A percentile compares a stretch with the other conserved stretches of the same genome.
Evolutionary conservation across 768 basidiomycete species (phyloP).

Genomic region (Agaricus blazei): DNA sequence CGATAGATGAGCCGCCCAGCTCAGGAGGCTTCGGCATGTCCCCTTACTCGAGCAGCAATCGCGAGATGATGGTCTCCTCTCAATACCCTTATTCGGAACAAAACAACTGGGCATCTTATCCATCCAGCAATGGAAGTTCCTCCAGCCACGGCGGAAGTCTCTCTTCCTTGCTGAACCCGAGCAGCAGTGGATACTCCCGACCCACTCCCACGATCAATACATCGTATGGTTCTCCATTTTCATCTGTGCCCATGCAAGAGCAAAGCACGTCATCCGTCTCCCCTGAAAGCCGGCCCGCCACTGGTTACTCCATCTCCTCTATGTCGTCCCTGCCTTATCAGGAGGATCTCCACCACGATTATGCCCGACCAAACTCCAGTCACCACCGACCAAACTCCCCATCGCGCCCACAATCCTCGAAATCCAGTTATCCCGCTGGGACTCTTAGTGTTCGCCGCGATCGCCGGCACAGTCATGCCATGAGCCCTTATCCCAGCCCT

Average conservation of each 20-base stretch:
- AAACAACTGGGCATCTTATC: constrained; percentile 44
- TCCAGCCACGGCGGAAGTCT: constrained; percentile 69
- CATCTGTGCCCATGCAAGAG: constrained; percentile 61
- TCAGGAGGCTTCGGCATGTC: constrained; percentile 39
- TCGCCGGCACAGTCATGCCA: constrained; percentile 80
- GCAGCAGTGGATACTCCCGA: constrained; percentile 48
- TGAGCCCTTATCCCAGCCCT: constrained; percentile 83
- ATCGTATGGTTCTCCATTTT: constrained; percentile 67
- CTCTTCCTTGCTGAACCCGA: constrained; percentile 76
- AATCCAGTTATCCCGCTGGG: constrained; percentile 45
- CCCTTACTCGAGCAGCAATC: constrained; percentile 35
- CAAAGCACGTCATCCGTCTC: constrained; percentile 73
- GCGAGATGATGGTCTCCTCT: constrained; percentile 56
- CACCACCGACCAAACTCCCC: constrained; percentile 71
- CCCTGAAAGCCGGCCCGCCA: constrained; percentile 81
- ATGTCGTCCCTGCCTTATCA: constrained; percentile 75
- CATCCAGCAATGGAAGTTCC: constrained; percentile 40
- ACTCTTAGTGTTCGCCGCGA: constrained; percentile 68
- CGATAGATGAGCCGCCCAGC: constrained; percentile 66
- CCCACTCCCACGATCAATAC: constrained; percentile 70
- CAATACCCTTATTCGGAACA: constrained; percentile 49
- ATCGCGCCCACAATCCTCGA: constrained; percentile 65
- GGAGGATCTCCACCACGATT: constrained; percentile 48
- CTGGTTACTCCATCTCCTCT: constrained; percentile 82
- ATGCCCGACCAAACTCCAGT: constrained; percentile 70